Percentiles rank a stretch among this genome's conserved stretches.
Evolutionary conservation across 2,329 filamentous ascomycete species (phyloP).

Genomic region (Myriosclerotinia scirpicola): DNA sequence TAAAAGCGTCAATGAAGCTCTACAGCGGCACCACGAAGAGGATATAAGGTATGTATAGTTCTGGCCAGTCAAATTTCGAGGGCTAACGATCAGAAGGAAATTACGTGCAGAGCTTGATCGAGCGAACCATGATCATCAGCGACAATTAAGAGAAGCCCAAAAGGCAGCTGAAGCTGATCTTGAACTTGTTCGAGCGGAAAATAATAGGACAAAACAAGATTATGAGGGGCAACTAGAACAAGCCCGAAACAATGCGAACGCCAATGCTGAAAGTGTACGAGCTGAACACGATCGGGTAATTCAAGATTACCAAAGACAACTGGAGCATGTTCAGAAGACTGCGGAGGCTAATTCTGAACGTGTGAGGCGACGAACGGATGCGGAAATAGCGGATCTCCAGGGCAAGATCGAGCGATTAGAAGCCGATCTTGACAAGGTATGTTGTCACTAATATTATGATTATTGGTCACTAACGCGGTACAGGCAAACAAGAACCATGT

Average conservation of each 20-base stretch:
- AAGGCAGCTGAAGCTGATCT: constrained; percentile 51
- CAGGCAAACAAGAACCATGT: constrained; percentile 60
- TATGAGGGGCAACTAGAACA: constrained; percentile 48
- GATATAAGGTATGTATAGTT: constrained; percentile 53
- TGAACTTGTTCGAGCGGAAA: constrained; percentile 47
- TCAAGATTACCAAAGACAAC: constrained; percentile 45
- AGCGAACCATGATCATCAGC: constrained; percentile 40
- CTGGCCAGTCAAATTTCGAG: background rate
- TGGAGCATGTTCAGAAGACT: constrained; percentile 50
- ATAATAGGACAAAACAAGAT: constrained; percentile 37
- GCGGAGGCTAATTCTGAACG: constrained; percentile 53
- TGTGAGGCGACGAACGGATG: constrained; percentile 52
- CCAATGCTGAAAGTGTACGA: constrained; percentile 50
- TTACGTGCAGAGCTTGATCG: constrained; percentile 40
- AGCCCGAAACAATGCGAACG: constrained; percentile 49
- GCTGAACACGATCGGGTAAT: constrained; percentile 41
- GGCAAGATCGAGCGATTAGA: constrained; percentile 61
- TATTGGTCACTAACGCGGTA: constrained; percentile 30
- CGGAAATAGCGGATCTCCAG: constrained; percentile 62
- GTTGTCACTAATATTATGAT: constrained; percentile 12
- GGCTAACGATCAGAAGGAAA: constrained; percentile 37
- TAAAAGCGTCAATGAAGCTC: constrained; percentile 60
- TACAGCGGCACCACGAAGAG: constrained; percentile 69
- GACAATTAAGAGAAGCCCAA: constrained; percentile 49
- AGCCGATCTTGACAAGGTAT: constrained; percentile 60